phyloP scores from a whole-genome alignment of 208 protist species.

The Polymyxa betae region DNA sequence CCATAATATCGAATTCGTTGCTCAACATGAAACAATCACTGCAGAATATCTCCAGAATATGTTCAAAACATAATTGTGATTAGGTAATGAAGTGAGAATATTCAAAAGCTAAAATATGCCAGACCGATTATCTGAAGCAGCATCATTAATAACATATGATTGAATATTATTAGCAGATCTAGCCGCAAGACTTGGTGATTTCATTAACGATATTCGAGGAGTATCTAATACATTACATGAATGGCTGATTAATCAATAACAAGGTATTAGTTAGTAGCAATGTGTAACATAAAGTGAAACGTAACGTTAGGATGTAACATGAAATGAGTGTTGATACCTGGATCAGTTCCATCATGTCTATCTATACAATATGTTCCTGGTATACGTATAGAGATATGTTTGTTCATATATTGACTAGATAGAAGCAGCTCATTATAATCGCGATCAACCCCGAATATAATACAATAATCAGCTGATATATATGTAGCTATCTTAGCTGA shows the following conservation, averaged over 20 bases:
- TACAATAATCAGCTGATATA: neutral
- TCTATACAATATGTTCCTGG: constrained; percentile 6
- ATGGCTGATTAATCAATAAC: neutral
- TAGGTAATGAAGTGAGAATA: too few species aligned
- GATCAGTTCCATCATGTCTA: neutral
- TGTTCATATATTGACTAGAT: neutral
- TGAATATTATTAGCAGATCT: neutral
- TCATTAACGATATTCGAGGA: neutral
- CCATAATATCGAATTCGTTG: too few species aligned
- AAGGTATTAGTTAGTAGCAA: neutral
- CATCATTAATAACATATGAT: neutral
- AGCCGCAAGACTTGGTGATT: neutral
- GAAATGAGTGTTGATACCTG: too few species aligned
- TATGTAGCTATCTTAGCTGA: neutral
- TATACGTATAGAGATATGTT: constrained; percentile 16
- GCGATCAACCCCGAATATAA: constrained; percentile 29
- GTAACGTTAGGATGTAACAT: too few species aligned
- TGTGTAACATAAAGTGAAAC: too few species aligned
- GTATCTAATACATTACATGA: neutral
- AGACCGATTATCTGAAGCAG: neutral
- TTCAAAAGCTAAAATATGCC: neutral
- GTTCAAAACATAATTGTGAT: too few species aligned
- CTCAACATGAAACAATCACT: too few species aligned
- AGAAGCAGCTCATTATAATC: neutral
- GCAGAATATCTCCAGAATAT: too few species aligned